Evolutionary conservation across 257 asterid species (phyloP).

Genomic region (Ophiorrhiza pumila): DNA sequence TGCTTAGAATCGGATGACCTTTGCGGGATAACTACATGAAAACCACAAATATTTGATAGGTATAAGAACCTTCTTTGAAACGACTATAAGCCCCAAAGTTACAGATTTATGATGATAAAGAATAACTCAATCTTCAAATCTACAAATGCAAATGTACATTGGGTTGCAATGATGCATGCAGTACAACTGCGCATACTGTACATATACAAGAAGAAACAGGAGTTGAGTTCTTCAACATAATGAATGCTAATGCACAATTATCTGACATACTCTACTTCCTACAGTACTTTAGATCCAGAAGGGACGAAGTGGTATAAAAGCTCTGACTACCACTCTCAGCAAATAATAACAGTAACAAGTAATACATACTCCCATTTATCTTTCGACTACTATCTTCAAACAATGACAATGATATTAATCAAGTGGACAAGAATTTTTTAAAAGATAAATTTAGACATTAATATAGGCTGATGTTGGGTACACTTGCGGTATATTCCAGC

Average conservation of each 20-base stretch:
- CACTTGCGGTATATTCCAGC: neutral
- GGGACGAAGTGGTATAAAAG: neutral
- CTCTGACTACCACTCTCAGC: neutral
- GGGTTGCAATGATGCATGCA: neutral
- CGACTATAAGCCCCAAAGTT: neutral
- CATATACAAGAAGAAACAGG: neutral
- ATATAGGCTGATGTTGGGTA: neutral
- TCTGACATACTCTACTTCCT: neutral
- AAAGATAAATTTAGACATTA: neutral
- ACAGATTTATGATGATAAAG: neutral
- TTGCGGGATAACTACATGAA: constrained; percentile 35
- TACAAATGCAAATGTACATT: neutral
- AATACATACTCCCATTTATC: neutral
- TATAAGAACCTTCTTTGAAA: constrained; percentile 19
- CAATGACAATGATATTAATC: neutral
- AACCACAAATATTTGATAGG: constrained; percentile 21
- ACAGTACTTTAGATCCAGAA: neutral
- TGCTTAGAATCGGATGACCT: constrained; percentile 54
- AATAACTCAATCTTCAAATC: neutral
- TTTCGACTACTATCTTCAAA: neutral
- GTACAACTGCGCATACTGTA: neutral
- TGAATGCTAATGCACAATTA: neutral
- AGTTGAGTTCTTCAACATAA: neutral
- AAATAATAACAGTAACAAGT: neutral
- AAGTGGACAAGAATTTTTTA: neutral